Evolutionary conservation across 108 stramenopile species (phyloP), one percentile per base, ranked within the genome.

Genomic region (Parmales sp.): DNA sequence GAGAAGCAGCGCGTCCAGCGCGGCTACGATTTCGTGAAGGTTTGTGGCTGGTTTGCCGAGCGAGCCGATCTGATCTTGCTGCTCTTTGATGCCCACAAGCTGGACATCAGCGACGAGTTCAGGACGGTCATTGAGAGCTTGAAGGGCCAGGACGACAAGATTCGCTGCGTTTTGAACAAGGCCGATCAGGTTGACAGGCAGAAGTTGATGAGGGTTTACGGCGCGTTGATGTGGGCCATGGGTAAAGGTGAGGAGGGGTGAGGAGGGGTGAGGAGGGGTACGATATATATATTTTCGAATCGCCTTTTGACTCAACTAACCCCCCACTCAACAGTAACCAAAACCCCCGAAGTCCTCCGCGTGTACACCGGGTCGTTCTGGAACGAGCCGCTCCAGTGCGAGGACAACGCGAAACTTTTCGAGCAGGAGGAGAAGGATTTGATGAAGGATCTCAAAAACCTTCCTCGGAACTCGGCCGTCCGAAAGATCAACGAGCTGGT

Each of bases 101-200:
- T 85, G 20, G 84, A 85, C 72, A 81, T 85, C 44, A 76, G 74
- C 31, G 84, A 85, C 75, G 84, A 85, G 70, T 83, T 85, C 78
- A 72, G 75, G 72, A 70, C 70, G 29, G 77, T 80, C 29, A 82
- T 82, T 51, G 74, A 80, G 51, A 20, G 64, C 9, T 77, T 82
- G 3, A 74, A 71, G 23, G 79, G 77, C 18, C 81, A 72, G 22
- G 81, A 82, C 54, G 81, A 82, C 48, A 82, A 82, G 71, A 82
- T 82, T 64, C 48, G 84, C 19, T 76, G 78, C 72, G 76, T 85
- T 29, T 78, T 85, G 38, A 85, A 85, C 80, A 85, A 85, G 50
- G 84, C 84, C 34, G 84, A 85, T 45, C 66, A 78, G 45, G 80
- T 84, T 23, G 80, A 80, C 51, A 73, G 78, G 44, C 81, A 84